phyloP scores from a whole-genome alignment of 208 protist species.

The Leptomonas seymouri region DNA sequence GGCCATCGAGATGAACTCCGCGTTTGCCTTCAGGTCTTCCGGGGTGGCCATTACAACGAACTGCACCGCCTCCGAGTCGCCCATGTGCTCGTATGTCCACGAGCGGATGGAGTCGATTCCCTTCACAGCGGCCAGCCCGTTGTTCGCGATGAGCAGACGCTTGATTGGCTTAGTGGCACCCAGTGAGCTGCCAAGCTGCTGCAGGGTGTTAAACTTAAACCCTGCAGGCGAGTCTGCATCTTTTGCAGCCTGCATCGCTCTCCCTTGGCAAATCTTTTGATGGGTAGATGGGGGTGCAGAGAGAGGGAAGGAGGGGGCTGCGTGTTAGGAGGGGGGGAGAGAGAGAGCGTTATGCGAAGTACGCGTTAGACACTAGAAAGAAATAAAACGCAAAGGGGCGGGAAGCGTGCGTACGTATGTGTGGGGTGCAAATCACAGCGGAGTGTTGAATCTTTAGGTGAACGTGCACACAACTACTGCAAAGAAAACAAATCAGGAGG shows the following conservation, averaged over 20 bases:
- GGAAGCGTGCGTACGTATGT: conserved; percentile 9
- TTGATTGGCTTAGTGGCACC: conserved; percentile 73
- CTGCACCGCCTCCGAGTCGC: conserved; percentile 93
- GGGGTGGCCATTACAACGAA: conserved; percentile 98
- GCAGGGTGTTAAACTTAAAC: conserved; percentile 36
- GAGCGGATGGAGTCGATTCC: conserved; percentile 97
- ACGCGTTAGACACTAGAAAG: neutral
- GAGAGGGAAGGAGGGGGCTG: too few species aligned
- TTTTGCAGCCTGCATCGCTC: neutral
- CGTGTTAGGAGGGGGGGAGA: too few species aligned
- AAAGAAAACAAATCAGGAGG: neutral
- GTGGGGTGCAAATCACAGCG: neutral
- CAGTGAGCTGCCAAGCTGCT: conserved; percentile 55
- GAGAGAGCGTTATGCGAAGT: neutral
- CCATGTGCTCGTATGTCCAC: conserved; percentile 96
- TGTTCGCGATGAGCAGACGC: conserved; percentile 97
- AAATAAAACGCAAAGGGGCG: conserved; percentile 7
- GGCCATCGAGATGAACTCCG: conserved; percentile 98
- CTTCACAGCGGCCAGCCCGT: conserved; percentile 99
- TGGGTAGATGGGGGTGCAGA: neutral
- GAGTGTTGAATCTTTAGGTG: neutral
- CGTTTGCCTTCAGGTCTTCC: conserved; percentile 98
- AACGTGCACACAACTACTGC: conserved; percentile 14
- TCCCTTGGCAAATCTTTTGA: neutral
- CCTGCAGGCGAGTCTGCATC: conserved; percentile 10